Evolutionary conservation across 2,329 filamentous ascomycete genomes (phyloP).

Genomic region (Orbilia oligospora): DNA sequence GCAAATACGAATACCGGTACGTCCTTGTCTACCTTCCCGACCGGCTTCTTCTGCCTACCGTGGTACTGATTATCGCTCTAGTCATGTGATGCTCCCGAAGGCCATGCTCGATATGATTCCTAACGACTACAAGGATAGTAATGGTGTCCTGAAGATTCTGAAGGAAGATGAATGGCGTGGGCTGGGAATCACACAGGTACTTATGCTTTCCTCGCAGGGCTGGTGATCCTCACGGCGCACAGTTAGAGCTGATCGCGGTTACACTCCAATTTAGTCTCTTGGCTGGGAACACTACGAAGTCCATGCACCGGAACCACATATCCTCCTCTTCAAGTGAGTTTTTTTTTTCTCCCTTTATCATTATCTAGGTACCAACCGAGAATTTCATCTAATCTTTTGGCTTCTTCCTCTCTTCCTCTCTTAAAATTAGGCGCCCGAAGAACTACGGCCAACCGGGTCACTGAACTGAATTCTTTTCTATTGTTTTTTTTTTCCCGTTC

Average conservation of each 20-base stretch:
- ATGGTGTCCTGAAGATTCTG: slow-evolving; percentile 93
- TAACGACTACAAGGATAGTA: slow-evolving; percentile 86
- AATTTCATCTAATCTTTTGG: background rate
- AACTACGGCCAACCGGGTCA: slow-evolving; percentile 42
- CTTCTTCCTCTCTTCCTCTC: background rate
- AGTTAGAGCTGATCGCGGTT: slow-evolving; percentile 50
- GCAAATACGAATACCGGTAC: slow-evolving; percentile 88
- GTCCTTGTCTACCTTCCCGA: slow-evolving; percentile 1
- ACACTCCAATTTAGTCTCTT: slow-evolving; percentile 67
- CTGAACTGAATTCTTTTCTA: background rate
- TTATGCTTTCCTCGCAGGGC: background rate
- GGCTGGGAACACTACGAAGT: slow-evolving; percentile 99
- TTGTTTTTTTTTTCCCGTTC: background rate
- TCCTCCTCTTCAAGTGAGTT: slow-evolving; percentile 95
- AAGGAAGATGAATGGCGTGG: slow-evolving; percentile 99
- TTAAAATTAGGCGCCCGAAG: slow-evolving; percentile 41
- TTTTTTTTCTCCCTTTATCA: background rate
- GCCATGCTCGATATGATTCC: slow-evolving; percentile 98
- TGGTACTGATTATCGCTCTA: slow-evolving; percentile 42
- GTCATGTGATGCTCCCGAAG: slow-evolving; percentile 95
- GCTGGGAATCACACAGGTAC: slow-evolving; percentile 94
- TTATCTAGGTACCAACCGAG: background rate
- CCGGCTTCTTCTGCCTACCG: background rate
- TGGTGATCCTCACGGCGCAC: background rate
- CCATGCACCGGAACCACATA: slow-evolving; percentile 98